Base-by-base conservation (phyloP, 1,284 basidiomycete species). In the Moesziomyces globuligerus region DNA sequence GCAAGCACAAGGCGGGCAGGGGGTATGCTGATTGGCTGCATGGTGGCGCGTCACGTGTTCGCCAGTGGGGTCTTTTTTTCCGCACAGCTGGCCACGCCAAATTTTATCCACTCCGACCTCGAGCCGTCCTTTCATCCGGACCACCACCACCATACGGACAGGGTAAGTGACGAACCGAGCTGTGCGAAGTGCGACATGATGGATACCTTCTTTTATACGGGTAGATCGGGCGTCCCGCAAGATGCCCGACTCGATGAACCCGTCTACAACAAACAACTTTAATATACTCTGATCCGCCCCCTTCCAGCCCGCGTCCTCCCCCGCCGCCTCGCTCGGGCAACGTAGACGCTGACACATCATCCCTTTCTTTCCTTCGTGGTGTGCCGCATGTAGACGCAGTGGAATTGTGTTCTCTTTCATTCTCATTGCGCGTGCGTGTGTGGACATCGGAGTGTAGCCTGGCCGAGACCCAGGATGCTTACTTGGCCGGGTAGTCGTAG, bases 401-500 rank as follows among this genome's bases (percentile, higher is more conserved):
- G 10, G 20, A 4, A 34, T 34, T 34, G 15, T 34, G 32, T 6
- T 18, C 13, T 20, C 10, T 39, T 24, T 9, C 38, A n/a, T 11
- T 9, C 24, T 43, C 17, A 17, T 10, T 43, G 38, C 18, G 24
- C 17, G 36, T 34, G 23, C 18, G 21, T 42, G 34, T 37, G 48
- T 25, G 25, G 18, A 18, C 20, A n/a, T 29, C 17, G 25, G 15
- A 38, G 34, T 13, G 37, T 26, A n/a, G n/a, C n/a, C n/a, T n/a
- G n/a, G n/a, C n/a, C n/a, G n/a, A n/a, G n/a, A n/a, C n/a, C n/a
- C n/a, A n/a, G n/a, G n/a, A n/a, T n/a, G 21, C 21, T 54, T 50
- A 70, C 49, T 70, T 70, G 48, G 67, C 25, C 8, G 67, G 56
- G 48, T 79, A 80, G 47, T 80, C 75, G 66, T 80, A 80, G 45